Evolutionary conservation across 192 early-diverging fungal species (phyloP), one percentile per base, ranked within the genome.

Genomic region (Dissophora ornata): DNA sequence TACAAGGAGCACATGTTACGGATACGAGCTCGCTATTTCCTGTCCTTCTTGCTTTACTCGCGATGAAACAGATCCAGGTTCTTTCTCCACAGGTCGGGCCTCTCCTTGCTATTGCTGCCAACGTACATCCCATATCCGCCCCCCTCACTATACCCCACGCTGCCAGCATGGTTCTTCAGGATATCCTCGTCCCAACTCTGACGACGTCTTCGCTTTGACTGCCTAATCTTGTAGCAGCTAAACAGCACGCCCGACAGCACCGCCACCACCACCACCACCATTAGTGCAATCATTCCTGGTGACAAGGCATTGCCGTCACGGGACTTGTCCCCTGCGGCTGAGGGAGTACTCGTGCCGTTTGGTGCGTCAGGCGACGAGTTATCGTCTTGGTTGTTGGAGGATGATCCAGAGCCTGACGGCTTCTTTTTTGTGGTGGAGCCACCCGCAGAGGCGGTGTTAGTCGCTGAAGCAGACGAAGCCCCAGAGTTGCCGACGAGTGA

Each of bases 41-140:
- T 11, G 2, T 21, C 5, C 9, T 41, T 40, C 10, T 34, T 30
- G 22, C 10, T 50, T 45, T 40, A 75, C 38, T 30, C 51, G 22
- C 73, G 73, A 77, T 62, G 63, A 67, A 57, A 67, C 73, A 75
- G 33, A 40, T 66, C 71, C 32, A 75, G 44, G 63, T 65, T 66
- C 73, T 77, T 77, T 28, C 64, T 21, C 57, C 57, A 77, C 6
- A 67, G 36, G n/a, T 67, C 64, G 3, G 70, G 55, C 30, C 29
- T 73, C 22, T 65, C 70, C 49, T 74, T 64, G 7, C 63, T 33
- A 25, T 34, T 21, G 25, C 32, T 13, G 4, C 57, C 51, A 7
- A 67, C 40, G 36, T 67, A 67, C 73, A 77, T 67, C 26, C 73
- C 73, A 49, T 77, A 77, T 7, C 73, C 73, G n/a, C 46, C 64